Evolutionary conservation across 2,329 filamentous ascomycete genomes (phyloP).

Genomic region (Lasiodiplodia gonubiensis): DNA sequence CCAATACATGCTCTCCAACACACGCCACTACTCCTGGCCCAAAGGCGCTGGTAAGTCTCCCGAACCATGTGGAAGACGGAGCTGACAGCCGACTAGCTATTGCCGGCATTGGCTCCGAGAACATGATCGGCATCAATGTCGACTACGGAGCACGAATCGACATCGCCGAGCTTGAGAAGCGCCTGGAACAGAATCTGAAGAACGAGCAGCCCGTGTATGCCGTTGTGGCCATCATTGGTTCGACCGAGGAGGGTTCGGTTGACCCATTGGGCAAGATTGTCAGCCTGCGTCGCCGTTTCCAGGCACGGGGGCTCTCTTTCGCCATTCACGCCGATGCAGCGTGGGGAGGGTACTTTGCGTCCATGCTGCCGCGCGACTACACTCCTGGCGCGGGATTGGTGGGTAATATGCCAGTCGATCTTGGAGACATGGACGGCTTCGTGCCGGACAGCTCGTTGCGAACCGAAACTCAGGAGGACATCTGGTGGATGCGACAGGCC

Average conservation of each 20-base stretch:
- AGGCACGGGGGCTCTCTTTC: slow-evolving; percentile 53
- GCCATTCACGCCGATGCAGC: slow-evolving; percentile 56
- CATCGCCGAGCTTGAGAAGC: slow-evolving; percentile 40
- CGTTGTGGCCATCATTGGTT: slow-evolving; percentile 55
- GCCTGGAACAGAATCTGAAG: slow-evolving; percentile 42
- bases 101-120: slow-evolving; percentile 52
- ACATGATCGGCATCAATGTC: slow-evolving; percentile 49
- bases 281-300: slow-evolving; percentile 48
- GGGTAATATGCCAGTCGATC: slow-evolving; percentile 38
- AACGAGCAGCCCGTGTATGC: slow-evolving; percentile 45
- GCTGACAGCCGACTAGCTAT: slow-evolving; percentile 49
- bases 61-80: background rate
- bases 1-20: slow-evolving; percentile 49
- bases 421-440: slow-evolving; percentile 38
- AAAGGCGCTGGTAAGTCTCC: slow-evolving; percentile 51
- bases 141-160: slow-evolving; percentile 50
- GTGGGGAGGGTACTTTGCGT: slow-evolving; percentile 58
- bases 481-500: slow-evolving; percentile 48
- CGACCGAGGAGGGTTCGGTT: slow-evolving; percentile 57
- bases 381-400: slow-evolving; percentile 31
- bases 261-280: slow-evolving; percentile 50
- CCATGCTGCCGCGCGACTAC: slow-evolving; percentile 49
- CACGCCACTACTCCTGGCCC: slow-evolving; percentile 57
- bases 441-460: slow-evolving; percentile 46
- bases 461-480: slow-evolving; percentile 47